These are phyloP conservation scores for Fomitiporia mediterranea DNA, from an alignment of 1,284 basidiomycete genomes.

Conservation along the genomic window DNA sequence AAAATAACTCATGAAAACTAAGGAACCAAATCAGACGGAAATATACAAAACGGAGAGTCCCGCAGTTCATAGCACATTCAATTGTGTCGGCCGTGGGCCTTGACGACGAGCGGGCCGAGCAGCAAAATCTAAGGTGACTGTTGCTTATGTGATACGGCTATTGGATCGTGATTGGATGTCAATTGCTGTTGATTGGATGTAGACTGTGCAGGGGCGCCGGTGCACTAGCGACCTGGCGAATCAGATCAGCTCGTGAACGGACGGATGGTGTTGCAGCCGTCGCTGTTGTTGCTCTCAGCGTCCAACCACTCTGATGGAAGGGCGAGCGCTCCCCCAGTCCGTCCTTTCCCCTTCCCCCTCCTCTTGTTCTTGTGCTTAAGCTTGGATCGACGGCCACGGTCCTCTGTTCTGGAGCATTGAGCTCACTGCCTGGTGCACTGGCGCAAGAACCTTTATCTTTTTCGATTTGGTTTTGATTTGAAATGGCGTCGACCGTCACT, in stretches of 20 bases:
- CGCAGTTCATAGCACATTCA: not conserved
- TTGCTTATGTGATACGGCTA: not conserved
- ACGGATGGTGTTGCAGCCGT: not conserved
- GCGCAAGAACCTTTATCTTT: not conserved
- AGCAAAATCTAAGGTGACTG: not conserved
- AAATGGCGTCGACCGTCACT: conserved; percentile 25
- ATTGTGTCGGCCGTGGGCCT: not conserved
- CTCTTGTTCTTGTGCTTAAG: conserved; percentile 4
- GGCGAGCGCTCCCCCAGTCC: not conserved
- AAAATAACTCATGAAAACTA: no score
- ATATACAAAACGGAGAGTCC: no score
- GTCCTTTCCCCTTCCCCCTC: not conserved
- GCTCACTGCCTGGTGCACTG: conserved; percentile 17
- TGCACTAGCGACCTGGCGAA: conserved; percentile 1
- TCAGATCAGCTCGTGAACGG: not conserved
- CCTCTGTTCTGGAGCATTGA: conserved; percentile 9
- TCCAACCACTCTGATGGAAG: conserved; percentile 17
- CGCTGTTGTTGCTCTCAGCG: not conserved
- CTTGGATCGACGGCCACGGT: not conserved
- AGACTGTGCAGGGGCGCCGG: not conserved
- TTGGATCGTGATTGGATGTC: not conserved
- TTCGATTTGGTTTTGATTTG: not conserved
- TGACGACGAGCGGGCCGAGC: not conserved
- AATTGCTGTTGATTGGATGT: not conserved
- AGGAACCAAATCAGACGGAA: no score